These are phyloP conservation scores for Colletotrichum abscissum DNA, from an alignment of 2,329 filamentous ascomycete genomes.

Conservation along the genomic window DNA sequence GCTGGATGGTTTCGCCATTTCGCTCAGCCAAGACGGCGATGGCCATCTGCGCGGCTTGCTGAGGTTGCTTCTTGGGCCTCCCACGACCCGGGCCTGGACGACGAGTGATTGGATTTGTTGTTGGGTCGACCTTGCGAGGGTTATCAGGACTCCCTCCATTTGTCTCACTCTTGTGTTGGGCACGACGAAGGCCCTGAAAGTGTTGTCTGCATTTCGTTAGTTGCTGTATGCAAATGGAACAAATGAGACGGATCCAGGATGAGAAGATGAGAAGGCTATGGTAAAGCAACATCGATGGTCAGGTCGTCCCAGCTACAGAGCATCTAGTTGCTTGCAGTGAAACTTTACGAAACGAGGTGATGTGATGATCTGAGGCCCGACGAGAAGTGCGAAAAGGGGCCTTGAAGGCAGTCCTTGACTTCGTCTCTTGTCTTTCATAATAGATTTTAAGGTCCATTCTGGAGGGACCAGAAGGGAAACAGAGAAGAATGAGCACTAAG, in stretches of 20 bases:
- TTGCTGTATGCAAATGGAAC: not conserved
- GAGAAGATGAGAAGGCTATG: not conserved
- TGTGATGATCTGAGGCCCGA: not conserved
- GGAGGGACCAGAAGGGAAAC: not conserved
- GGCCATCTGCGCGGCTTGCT: slow-evolving; percentile 33
- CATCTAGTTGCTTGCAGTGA: not conserved
- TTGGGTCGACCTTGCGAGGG: slow-evolving; percentile 59
- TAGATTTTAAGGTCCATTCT: not conserved
- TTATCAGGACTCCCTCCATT: slow-evolving; percentile 48
- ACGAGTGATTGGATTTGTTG: slow-evolving; percentile 68
- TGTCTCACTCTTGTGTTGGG: slow-evolving; percentile 63
- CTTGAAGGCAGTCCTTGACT: not conserved
- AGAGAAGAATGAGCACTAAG: not conserved
- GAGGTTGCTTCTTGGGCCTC: slow-evolving; percentile 60
- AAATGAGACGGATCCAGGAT: not conserved
- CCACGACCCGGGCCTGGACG: slow-evolving; percentile 69
- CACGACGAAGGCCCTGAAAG: slow-evolving; percentile 68
- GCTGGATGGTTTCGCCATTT: not conserved
- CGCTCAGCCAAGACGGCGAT: slow-evolving; percentile 26
- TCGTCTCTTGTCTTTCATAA: not conserved
- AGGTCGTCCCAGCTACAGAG: not conserved
- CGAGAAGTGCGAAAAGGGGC: not conserved
- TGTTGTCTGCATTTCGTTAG: slow-evolving; percentile 62
- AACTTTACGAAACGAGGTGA: not conserved
- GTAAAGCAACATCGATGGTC: not conserved